Conservation (phyloP, 495 filamentous ascomycete genomes). For the Endocarpon pusillum region DNA sequence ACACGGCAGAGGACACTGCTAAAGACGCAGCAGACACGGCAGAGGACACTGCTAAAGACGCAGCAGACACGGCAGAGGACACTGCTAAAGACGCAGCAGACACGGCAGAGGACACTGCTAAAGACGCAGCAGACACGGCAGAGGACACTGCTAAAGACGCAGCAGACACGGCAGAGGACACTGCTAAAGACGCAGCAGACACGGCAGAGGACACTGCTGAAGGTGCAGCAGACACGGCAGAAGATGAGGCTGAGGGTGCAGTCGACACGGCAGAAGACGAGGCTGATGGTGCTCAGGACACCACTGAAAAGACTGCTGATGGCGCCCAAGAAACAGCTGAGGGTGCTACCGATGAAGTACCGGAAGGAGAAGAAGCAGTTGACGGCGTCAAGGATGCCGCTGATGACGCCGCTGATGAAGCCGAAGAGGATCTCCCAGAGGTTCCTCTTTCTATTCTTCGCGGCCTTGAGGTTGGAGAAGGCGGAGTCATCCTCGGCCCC, state of each 20-base stretch:
- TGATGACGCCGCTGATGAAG: constrained; percentile 10
- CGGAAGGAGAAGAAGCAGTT: constrained; percentile 10
- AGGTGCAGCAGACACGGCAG: constrained; percentile 5
- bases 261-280: constrained; percentile 9
- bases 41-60: too few relatives aligned
- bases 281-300: constrained; percentile 13
- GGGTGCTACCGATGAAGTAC: neutral
- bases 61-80: too few relatives aligned
- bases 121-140: constrained; percentile 15
- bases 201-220: constrained; percentile 6
- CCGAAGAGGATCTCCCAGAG: constrained; percentile 2
- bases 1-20: neutral
- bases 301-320: constrained; percentile 21
- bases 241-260: constrained; percentile 18
- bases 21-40: too few relatives aligned
- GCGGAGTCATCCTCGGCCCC: constrained; percentile 22
- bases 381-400: constrained; percentile 10
- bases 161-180: constrained; percentile 4
- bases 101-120: constrained; percentile 33
- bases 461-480: constrained; percentile 40
- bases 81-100: constrained; percentile 46
- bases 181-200: constrained; percentile 3
- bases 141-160: constrained; percentile 14
- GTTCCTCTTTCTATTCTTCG: constrained; percentile 50
- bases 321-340: constrained; percentile 13